Evolutionary conservation across 1,284 basidiomycete species (phyloP), one percentile per base, ranked within the genome.

Genomic region (Boletus mariae): DNA sequence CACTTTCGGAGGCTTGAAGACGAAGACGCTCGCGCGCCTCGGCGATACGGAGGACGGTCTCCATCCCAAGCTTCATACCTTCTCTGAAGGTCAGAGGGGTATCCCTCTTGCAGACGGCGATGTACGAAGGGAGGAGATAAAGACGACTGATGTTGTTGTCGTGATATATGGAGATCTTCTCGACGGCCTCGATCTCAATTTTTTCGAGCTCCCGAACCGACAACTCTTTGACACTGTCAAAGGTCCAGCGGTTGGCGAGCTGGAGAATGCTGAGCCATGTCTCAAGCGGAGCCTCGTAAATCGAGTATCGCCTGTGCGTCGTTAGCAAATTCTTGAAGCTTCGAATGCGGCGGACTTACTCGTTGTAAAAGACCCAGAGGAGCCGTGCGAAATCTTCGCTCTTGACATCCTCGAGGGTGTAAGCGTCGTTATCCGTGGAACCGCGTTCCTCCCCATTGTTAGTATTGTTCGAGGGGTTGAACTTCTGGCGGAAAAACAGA

Each of bases 311-410:
- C 13, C 82, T 83, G 57, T 31, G 45, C 41, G 32, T 20, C 25
- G 53, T 69, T 5, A 59, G 57, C 26, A 49, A 54, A 45, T 7
- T 31, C 17, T 26, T 11, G 25, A 31, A 20, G 20, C 20, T 20
- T 20, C 20, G 20, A 20, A 47, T 15, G 12, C 0, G 26, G 28
- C 42, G 23, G 56, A 70, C 82, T 59, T 59, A 85, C 83, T 81
- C 77, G 55, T 85, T 85, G 59, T 85, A 85, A 57, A 85, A 84
- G 0, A 85, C 75, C 75, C 82, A 83, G 3, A 84, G 71, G 40
- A 86, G 75, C 2, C 73, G 71, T 15, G 75, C 74, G 52, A 85
- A 82, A 23, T 82, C 79, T 17, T 75, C 70, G 2, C 74, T 71
- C 4, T 66, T 65, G 12, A 76, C 68, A 12, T 77, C 75, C 28